Conservation (phyloP, 768 basidiomycete species). For the Rickenella mellea region DNA sequence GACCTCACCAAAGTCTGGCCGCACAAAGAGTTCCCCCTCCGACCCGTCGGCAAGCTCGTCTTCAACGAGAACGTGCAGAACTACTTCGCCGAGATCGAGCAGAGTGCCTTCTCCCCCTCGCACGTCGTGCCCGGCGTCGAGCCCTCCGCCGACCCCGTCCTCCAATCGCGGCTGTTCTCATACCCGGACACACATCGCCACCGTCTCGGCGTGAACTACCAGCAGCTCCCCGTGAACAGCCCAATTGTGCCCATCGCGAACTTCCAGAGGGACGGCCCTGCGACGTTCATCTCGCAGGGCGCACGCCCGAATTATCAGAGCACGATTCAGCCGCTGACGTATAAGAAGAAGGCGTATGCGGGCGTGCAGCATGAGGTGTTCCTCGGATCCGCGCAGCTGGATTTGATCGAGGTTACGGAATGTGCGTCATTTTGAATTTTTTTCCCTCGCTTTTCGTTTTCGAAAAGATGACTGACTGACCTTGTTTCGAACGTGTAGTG, state of each 20-base stretch:
- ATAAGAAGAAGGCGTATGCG: slow-evolving; percentile 34
- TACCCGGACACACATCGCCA: slow-evolving; percentile 87
- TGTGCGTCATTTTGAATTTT: slow-evolving; percentile 35
- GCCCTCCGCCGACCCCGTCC: slow-evolving; percentile 83
- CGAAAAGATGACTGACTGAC: background rate
- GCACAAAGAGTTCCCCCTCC: slow-evolving; percentile 80
- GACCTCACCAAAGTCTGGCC: slow-evolving; percentile 92
- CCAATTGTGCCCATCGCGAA: slow-evolving; percentile 67
- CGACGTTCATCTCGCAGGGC: slow-evolving; percentile 70
- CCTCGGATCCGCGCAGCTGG: slow-evolving; percentile 56
- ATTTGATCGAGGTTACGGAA: slow-evolving; percentile 70
- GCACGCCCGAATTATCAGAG: slow-evolving; percentile 82
- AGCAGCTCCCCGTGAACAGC: slow-evolving; percentile 82
- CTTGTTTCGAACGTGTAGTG: slow-evolving; percentile 28
- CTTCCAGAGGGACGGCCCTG: slow-evolving; percentile 85
- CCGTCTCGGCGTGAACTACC: slow-evolving; percentile 73
- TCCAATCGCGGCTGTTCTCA: slow-evolving; percentile 91
- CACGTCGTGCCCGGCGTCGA: slow-evolving; percentile 86
- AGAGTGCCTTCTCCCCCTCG: slow-evolving; percentile 81
- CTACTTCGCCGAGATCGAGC: slow-evolving; percentile 91
- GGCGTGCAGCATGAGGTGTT: slow-evolving; percentile 61
- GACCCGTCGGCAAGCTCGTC: slow-evolving; percentile 78
- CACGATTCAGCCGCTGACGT: slow-evolving; percentile 62
- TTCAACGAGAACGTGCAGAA: slow-evolving; percentile 72
- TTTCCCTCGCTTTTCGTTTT: background rate